Conservation (phyloP, 164 flowering plant genomes). For the Berberis vulgaris region DNA sequence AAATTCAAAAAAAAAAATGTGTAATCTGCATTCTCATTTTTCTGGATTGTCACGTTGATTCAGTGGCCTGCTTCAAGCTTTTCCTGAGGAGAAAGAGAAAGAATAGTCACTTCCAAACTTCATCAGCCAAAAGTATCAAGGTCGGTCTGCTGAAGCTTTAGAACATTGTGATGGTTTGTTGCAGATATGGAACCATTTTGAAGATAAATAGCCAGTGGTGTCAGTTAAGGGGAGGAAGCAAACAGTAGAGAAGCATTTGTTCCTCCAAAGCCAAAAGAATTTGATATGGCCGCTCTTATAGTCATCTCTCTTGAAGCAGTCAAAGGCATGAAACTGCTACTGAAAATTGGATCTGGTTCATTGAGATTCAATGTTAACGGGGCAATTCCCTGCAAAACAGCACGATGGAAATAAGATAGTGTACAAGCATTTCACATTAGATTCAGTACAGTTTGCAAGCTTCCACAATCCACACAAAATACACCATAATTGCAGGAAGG, state of each 20-base stretch:
- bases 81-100: too few relatives aligned
- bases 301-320: constrained; percentile 56
- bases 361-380: constrained; percentile 74
- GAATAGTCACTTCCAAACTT: too few relatives aligned
- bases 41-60: too few relatives aligned
- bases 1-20: too few relatives aligned
- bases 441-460: neutral
- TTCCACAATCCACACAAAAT: too few relatives aligned
- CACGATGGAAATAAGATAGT: neutral
- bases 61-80: too few relatives aligned
- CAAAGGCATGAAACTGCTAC: constrained; percentile 63
- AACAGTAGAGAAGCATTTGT: constrained; percentile 87
- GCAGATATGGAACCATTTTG: neutral
- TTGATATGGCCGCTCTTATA: constrained; percentile 69
- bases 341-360: constrained; percentile 74
- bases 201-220: neutral
- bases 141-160: too few relatives aligned
- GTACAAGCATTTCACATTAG: neutral
- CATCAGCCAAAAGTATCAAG: too few relatives aligned
- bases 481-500: too few relatives aligned
- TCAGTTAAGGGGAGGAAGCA: constrained; percentile 25
- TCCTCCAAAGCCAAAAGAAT: constrained; percentile 98
- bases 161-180: neutral
- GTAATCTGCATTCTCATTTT: too few relatives aligned
- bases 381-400: constrained; percentile 56